Base-by-base conservation (phyloP, 495 filamentous ascomycete genomes). In the Melanomma pulvis-pyrius region DNA sequence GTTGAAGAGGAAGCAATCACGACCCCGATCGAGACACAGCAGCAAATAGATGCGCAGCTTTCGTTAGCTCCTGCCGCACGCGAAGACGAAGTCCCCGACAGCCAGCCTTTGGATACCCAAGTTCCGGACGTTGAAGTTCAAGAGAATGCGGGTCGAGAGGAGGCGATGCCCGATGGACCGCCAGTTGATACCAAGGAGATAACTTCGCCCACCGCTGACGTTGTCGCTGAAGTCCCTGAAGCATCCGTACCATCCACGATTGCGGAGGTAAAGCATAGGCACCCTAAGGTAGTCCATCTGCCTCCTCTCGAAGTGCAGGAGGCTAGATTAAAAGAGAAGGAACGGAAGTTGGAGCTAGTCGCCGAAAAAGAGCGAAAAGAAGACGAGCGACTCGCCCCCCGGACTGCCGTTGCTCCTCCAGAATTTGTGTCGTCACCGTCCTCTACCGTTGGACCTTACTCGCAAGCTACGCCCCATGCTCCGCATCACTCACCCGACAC, bases 401-500 rank as follows among this genome's bases (percentile, higher is more conserved):
- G 56, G 12, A 63, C 49, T 53, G 49, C 50, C 17, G 60, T 22
- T 8, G 41, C 34, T 17, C 48, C 61, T 12, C 21, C 58, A 29
- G 77, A 79, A 6, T 47, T 71, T 24, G 62, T 70, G 7, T 79
- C 77, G 12, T 79, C 78, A 6, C 78, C 78, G 11, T 78, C 76
- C 3, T 80, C 78, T 9, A 79, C 78, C 2, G 73, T 77, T 47
- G 78, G 77, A 11, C 68, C 76, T 2, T 77, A 77, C 47, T 79
- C 78, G n/a, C 71, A 75, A 39, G 74, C 71, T 24, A 80, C 78
- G 9, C 76, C 78, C 7, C 68, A 72, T 57, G 73, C 34, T 76
- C 83, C 70, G 59, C 75, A 57, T 39, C 78, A 51, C 78, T 76
- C 83, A 0, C 77, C 82, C 1, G 80, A 83, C 63, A 83, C 84